phyloP scores from a whole-genome alignment of 192 early-diverging fungal genomes.

The Backusella morwellensis region DNA sequence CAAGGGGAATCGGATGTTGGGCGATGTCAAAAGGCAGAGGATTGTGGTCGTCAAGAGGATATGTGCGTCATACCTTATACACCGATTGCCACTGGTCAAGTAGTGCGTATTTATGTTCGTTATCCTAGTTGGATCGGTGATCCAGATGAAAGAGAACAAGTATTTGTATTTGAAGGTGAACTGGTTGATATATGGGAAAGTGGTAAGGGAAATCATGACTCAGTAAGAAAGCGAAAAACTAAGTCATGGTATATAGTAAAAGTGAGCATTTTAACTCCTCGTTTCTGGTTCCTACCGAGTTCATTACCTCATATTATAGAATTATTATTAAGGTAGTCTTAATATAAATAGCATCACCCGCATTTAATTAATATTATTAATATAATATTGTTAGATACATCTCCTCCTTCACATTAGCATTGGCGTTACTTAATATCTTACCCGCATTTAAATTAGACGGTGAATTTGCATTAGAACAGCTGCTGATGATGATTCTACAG shows the following conservation, averaged over 20 bases:
- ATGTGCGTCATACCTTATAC: conserved; percentile 58
- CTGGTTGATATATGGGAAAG: conserved; percentile 70
- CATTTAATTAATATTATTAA: neutral
- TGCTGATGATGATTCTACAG: conserved; percentile 13
- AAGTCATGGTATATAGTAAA: conserved; percentile 38
- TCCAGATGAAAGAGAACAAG: conserved; percentile 30
- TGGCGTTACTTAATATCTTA: conserved; percentile 71
- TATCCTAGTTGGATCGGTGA: conserved; percentile 35
- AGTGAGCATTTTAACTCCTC: conserved; percentile 57
- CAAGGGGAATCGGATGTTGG: conserved; percentile 7
- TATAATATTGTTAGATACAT: conserved; percentile 46
- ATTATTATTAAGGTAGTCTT: conserved; percentile 47
- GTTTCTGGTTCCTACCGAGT: conserved; percentile 53
- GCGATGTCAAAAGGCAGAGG: conserved; percentile 38
- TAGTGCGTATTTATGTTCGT: conserved; percentile 55
- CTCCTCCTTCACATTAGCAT: conserved; percentile 64
- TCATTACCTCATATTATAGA: conserved; percentile 58
- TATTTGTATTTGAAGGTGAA: conserved; percentile 64
- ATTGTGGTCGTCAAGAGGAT: conserved; percentile 23
- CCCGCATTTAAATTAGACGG: conserved; percentile 72
- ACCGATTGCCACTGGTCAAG: conserved; percentile 40
- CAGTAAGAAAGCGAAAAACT: neutral
- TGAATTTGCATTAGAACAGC: conserved; percentile 53
- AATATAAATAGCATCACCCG: neutral
- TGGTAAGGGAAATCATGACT: conserved; percentile 32